Evolutionary conservation across 371 early-diverging fungal genomes (phyloP).

Genomic region (Syncephalastrum contaminatum): DNA sequence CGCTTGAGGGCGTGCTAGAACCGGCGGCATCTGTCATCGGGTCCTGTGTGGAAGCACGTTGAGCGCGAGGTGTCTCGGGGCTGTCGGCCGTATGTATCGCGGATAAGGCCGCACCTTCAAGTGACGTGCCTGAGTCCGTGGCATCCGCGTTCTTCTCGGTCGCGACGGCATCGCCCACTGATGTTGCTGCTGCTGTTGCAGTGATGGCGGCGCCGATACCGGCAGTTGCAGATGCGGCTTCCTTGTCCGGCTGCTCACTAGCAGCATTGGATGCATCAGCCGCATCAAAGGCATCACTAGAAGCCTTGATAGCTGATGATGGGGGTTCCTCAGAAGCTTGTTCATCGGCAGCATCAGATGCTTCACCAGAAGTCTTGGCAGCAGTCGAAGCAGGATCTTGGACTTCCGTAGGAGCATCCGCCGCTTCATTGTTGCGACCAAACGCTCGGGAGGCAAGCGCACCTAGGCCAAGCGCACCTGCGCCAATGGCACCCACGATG

Average conservation of each 20-base stretch:
- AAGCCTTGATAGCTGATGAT: too few relatives aligned
- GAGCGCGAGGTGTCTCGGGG: too few relatives aligned
- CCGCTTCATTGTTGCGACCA: not conserved
- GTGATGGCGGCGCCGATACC: too few relatives aligned
- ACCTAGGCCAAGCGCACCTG: slow-evolving; percentile 14
- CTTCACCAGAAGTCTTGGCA: slow-evolving; percentile 10
- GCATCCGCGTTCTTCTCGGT: not conserved
- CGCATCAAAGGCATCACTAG: not conserved
- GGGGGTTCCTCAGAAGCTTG: not conserved
- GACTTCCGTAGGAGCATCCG: not conserved
- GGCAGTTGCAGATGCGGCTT: too few relatives aligned
- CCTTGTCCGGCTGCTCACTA: too few relatives aligned
- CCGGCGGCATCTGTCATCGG: too few relatives aligned
- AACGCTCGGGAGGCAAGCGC: slow-evolving; percentile 6
- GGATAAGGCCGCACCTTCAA: too few relatives aligned
- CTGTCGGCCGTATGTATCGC: too few relatives aligned
- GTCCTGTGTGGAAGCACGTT: too few relatives aligned
- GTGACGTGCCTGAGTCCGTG: not conserved
- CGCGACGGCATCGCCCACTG: not conserved
- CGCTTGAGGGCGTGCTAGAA: not conserved
- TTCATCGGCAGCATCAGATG: slow-evolving; percentile 8
- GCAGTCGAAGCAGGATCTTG: slow-evolving; percentile 3
- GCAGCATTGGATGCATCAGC: not conserved
- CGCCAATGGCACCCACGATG: slow-evolving; percentile 8
- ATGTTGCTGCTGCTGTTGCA: too few relatives aligned